phyloP scores from a whole-genome alignment of 345 rosid species.

The Toxicodendron radicans region DNA sequence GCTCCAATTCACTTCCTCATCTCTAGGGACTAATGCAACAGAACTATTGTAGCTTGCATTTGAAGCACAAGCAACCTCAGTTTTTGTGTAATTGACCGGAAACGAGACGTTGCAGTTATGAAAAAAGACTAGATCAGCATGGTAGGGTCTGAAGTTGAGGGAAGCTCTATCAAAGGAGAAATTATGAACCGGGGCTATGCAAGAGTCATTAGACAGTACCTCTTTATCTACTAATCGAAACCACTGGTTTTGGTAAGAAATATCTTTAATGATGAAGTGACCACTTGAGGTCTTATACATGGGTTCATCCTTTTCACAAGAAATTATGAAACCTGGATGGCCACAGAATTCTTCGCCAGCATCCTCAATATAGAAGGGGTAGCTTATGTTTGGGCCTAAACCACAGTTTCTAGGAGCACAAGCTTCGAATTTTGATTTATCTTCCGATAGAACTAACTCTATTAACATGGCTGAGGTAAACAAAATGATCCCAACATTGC shows the following conservation, averaged over 20 bases:
- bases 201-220: conserved; percentile 12
- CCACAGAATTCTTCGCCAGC: conserved; percentile 25
- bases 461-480: neutral
- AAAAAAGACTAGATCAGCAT: conserved; percentile 31
- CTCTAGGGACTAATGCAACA: conserved; percentile 26
- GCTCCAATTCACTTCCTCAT: conserved; percentile 14
- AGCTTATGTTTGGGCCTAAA: conserved; percentile 34
- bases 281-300: conserved; percentile 23
- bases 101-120: conserved; percentile 19
- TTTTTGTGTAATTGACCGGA: conserved; percentile 13
- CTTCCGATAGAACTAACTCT: conserved; percentile 16
- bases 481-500: conserved; percentile 13
- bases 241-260: conserved; percentile 19
- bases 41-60: neutral
- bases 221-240: conserved; percentile 23
- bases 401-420: conserved; percentile 33
- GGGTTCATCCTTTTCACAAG: conserved; percentile 15
- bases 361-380: conserved; percentile 25
- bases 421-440: conserved; percentile 17
- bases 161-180: conserved; percentile 32
- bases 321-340: conserved; percentile 25
- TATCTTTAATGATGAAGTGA: conserved; percentile 24
- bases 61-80: conserved; percentile 13
- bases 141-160: conserved; percentile 23
- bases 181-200: conserved; percentile 23